A percentile compares a stretch with the other conserved stretches of the same genome.
phyloP scores from a whole-genome alignment of 2,329 filamentous ascomycete genomes.

The Zymoseptoria pseudotritici region DNA sequence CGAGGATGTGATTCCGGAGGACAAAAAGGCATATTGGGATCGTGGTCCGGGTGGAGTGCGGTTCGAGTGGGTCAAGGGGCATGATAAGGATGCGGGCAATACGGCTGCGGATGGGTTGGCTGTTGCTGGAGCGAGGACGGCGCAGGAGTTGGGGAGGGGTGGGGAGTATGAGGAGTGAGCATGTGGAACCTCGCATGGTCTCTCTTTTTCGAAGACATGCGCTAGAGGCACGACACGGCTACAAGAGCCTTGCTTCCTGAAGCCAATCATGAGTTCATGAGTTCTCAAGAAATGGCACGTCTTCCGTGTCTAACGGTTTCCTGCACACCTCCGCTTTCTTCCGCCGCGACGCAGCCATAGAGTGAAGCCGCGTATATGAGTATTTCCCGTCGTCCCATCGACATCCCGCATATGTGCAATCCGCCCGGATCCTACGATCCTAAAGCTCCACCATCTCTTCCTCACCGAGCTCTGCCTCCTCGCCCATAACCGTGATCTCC shows the following conservation, averaged over 20 bases:
- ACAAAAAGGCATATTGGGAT: conserved; percentile 25
- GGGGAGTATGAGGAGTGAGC: conserved; percentile 6
- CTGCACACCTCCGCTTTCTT: neutral
- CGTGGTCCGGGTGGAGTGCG: conserved; percentile 33
- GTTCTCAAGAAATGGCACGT: neutral
- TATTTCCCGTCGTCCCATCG: too few species aligned
- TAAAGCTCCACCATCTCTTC: neutral
- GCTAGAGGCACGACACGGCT: too few species aligned
- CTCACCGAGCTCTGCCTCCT: neutral
- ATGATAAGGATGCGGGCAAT: conserved; percentile 66
- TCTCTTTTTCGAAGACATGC: too few species aligned
- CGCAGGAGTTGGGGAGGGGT: conserved; percentile 21
- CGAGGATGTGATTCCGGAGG: conserved; percentile 5
- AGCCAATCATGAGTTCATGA: neutral
- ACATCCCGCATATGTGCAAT: too few species aligned
- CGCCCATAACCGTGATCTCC: too few species aligned
- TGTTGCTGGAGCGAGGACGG: conserved; percentile 53
- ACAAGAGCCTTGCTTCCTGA: neutral
- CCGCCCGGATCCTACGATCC: too few species aligned
- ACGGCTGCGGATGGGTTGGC: conserved; percentile 72
- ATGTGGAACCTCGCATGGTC: too few species aligned
- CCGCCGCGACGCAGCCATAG: too few species aligned
- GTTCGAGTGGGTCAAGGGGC: conserved; percentile 88
- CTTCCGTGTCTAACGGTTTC: neutral
- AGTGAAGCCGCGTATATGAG: too few species aligned